A percentile compares a stretch with the other conserved stretches of the same genome.
phyloP scores from a whole-genome alignment of 129 eudicot species.

The Flaveria trinervia region DNA sequence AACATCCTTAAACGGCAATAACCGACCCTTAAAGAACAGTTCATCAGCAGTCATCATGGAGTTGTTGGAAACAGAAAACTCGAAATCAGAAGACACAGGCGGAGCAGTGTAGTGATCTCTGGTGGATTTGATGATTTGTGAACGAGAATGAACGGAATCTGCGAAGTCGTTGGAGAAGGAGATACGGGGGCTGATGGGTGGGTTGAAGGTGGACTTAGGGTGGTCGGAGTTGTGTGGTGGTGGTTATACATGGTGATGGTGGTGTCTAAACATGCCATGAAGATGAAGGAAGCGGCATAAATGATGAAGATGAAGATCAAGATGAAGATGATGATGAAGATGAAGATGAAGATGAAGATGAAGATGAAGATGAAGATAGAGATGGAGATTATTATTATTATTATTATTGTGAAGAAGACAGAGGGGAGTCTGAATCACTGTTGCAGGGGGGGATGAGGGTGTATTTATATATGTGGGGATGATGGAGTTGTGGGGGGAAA shows the following conservation, averaged over 20 bases:
- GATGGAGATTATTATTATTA: not conserved
- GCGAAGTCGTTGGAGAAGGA: constrained; percentile 90
- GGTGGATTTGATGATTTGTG: constrained; percentile 31
- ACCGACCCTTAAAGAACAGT: constrained; percentile 68
- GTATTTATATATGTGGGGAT: constrained; percentile 44
- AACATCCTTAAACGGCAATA: constrained; percentile 64
- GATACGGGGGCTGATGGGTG: constrained; percentile 69
- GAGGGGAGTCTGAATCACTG: constrained; percentile 36
- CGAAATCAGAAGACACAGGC: constrained; percentile 76
- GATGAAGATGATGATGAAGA: constrained; percentile 5
- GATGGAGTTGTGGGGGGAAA: constrained; percentile 36
- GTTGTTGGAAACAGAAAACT: constrained; percentile 63
- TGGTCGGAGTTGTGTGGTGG: constrained; percentile 41
- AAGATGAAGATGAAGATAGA: constrained; percentile 12
- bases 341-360: too few species aligned
- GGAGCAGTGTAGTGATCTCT: constrained; percentile 33
- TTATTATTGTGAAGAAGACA: constrained; percentile 23
- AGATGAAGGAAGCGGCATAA: constrained; percentile 32
- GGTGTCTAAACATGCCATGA: constrained; percentile 34
- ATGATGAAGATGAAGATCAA: constrained; percentile 10
- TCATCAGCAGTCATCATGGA: constrained; percentile 82
- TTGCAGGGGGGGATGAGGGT: constrained; percentile 41
- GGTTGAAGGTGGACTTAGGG: constrained; percentile 34
- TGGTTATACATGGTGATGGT: constrained; percentile 28
- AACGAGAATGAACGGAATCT: constrained; percentile 41